Evolutionary conservation across 352 stramenopile species (phyloP).

Genomic region (Globisporangium solare): DNA sequence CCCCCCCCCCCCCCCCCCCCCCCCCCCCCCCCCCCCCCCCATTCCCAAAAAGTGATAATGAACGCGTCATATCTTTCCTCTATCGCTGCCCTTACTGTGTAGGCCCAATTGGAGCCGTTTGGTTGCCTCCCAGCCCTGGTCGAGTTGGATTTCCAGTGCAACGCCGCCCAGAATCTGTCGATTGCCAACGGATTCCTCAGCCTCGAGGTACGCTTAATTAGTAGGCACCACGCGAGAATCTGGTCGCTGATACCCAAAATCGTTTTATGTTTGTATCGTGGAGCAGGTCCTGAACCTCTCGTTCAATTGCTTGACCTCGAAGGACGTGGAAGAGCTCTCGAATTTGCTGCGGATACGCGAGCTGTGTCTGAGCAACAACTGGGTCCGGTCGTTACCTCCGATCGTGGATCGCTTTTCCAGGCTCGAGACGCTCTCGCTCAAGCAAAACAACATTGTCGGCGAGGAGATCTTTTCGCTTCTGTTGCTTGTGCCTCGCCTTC

Average conservation of each 20-base stretch:
- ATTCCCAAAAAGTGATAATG: not conserved
- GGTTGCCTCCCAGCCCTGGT: slow-evolving; percentile 51
- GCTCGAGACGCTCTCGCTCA: slow-evolving; percentile 72
- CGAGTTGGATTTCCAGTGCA: slow-evolving; percentile 82
- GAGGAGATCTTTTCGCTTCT: slow-evolving; percentile 72
- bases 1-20: too few relatives aligned
- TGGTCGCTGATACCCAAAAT: too few relatives aligned
- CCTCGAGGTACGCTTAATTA: slow-evolving; percentile 35
- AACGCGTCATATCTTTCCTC: not conserved
- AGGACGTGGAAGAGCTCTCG: slow-evolving; percentile 65
- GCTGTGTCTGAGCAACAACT: slow-evolving; percentile 73
- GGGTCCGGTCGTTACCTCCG: slow-evolving; percentile 56
- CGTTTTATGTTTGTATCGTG: not conserved
- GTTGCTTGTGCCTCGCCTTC: slow-evolving; percentile 51
- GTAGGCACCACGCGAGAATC: not conserved
- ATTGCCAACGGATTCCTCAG: slow-evolving; percentile 55
- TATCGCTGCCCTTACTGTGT: not conserved
- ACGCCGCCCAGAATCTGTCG: slow-evolving; percentile 44
- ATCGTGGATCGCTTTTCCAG: slow-evolving; percentile 74
- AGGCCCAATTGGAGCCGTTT: slow-evolving; percentile 64
- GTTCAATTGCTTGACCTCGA: slow-evolving; percentile 65
- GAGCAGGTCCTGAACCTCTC: slow-evolving; percentile 66
- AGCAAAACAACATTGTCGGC: slow-evolving; percentile 69
- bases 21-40: too few relatives aligned
- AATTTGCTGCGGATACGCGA: slow-evolving; percentile 74